These are phyloP conservation scores for Lepraria neglecta DNA, from an alignment of 495 filamentous ascomycete species.

Conservation along the genomic window DNA sequence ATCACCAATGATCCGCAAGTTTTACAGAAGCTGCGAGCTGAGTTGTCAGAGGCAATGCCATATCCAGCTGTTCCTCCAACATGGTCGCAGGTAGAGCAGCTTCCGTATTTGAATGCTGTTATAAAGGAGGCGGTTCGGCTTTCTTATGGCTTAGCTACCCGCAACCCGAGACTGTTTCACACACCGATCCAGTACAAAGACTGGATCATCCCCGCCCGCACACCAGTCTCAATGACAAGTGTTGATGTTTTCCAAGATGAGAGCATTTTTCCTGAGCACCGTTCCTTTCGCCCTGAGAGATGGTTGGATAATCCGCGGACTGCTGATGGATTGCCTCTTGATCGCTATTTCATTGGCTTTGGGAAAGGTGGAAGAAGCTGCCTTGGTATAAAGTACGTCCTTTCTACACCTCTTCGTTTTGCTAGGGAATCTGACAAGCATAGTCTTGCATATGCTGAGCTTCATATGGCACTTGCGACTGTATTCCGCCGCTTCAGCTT, in stretches of 20 bases:
- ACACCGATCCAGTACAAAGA: slow-evolving; percentile 16
- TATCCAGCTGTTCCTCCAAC: slow-evolving; percentile 9
- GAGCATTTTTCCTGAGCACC: slow-evolving; percentile 37
- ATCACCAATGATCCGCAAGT: slow-evolving; percentile 28
- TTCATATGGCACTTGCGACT: slow-evolving; percentile 33
- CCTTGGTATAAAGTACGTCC: slow-evolving; percentile 21
- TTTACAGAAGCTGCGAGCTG: slow-evolving; percentile 23
- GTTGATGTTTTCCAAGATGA: slow-evolving; percentile 37
- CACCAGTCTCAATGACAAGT: slow-evolving; percentile 38
- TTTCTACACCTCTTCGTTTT: no score
- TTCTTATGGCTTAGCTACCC: slow-evolving; percentile 31
- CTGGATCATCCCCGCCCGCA: slow-evolving; percentile 30
- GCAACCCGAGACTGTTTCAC: background rate
- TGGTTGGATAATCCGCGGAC: slow-evolving; percentile 30
- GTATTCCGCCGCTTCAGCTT: slow-evolving; percentile 30
- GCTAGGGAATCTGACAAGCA: no score
- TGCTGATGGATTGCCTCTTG: slow-evolving; percentile 23
- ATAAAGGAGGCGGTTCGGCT: slow-evolving; percentile 42
- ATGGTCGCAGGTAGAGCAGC: slow-evolving; percentile 37
- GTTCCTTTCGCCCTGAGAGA: slow-evolving; percentile 39
- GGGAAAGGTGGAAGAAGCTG: slow-evolving; percentile 26
- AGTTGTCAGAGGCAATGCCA: slow-evolving; percentile 32
- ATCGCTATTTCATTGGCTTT: slow-evolving; percentile 27
- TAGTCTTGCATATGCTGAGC: slow-evolving; percentile 35
- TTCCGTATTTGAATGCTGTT: slow-evolving; percentile 42